Evolutionary conservation across 2,329 filamentous ascomycete species (phyloP).

Genomic region (Colletotrichum sp.): DNA sequence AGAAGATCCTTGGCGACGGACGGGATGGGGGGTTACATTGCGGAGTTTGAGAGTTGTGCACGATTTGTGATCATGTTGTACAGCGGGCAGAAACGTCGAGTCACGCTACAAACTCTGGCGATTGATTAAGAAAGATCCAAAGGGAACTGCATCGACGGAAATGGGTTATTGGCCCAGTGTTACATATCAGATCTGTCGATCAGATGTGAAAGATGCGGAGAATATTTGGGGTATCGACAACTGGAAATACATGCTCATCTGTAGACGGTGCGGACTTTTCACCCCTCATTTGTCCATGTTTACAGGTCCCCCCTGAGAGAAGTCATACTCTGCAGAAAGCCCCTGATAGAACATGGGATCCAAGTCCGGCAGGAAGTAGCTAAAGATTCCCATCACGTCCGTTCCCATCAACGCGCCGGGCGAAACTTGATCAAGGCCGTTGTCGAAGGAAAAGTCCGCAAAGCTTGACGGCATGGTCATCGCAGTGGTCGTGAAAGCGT

Average conservation of each 20-base stretch:
- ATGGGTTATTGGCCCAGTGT: too few species aligned
- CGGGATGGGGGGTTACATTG: not conserved
- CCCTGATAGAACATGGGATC: slow-evolving; percentile 26
- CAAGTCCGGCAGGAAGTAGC: slow-evolving; percentile 26
- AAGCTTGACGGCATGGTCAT: not conserved
- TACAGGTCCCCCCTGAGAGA: slow-evolving; percentile 1
- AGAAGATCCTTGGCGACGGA: not conserved
- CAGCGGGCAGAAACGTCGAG: not conserved
- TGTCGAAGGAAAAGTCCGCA: slow-evolving; percentile 21
- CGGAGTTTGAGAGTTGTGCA: not conserved
- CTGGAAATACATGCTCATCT: not conserved
- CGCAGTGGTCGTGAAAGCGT: not conserved
- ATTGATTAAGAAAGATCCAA: not conserved
- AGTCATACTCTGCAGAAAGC: not conserved
- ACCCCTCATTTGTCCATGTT: not conserved
- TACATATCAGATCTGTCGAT: not conserved
- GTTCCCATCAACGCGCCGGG: slow-evolving; percentile 21
- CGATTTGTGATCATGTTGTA: not conserved
- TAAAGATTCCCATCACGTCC: slow-evolving; percentile 30
- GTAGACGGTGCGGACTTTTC: not conserved
- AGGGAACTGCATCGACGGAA: too few species aligned
- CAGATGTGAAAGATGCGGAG: not conserved
- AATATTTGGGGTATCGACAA: not conserved
- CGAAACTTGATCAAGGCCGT: not conserved
- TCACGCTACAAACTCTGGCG: not conserved